Percentiles rank a stretch among this genome's conserved stretches.
Evolutionary conservation across 306 rosid species (phyloP).

Genomic region (Alnus glutinosa): DNA sequence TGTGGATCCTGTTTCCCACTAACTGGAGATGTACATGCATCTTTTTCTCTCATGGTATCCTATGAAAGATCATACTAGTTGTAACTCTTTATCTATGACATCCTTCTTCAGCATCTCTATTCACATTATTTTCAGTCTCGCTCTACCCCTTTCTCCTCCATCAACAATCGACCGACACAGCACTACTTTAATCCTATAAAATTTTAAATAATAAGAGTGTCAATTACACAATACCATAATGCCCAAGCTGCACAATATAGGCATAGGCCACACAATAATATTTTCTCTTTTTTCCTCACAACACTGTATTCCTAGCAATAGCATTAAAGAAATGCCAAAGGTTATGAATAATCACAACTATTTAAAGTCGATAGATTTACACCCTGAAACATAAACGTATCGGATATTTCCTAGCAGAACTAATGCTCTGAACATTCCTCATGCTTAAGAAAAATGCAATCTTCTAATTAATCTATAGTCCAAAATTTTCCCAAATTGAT

Average conservation of each 20-base stretch:
- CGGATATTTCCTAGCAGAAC: too few species aligned
- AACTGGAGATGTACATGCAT: background rate
- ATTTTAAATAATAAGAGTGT: too few species aligned
- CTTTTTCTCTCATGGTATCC: background rate
- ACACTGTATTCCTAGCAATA: too few species aligned
- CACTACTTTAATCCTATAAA: background rate
- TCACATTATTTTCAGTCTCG: background rate
- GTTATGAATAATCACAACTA: too few species aligned
- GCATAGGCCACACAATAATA: background rate
- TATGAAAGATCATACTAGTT: background rate
- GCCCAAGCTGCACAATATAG: background rate
- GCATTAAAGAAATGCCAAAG: too few species aligned
- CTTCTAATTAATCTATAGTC: too few species aligned
- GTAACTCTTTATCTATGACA: background rate
- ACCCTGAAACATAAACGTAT: too few species aligned
- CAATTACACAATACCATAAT: background rate
- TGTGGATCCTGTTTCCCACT: background rate
- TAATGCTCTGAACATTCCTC: too few species aligned
- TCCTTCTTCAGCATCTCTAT: background rate
- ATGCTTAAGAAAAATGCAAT: too few species aligned
- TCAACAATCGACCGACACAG: background rate
- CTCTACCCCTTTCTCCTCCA: background rate
- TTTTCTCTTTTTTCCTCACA: too few species aligned
- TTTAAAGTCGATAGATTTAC: too few species aligned
- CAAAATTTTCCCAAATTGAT: too few species aligned